These are phyloP conservation scores for Phytophthora boehmeriae DNA, from an alignment of 352 stramenopile genomes.

Conservation along the genomic window DNA sequence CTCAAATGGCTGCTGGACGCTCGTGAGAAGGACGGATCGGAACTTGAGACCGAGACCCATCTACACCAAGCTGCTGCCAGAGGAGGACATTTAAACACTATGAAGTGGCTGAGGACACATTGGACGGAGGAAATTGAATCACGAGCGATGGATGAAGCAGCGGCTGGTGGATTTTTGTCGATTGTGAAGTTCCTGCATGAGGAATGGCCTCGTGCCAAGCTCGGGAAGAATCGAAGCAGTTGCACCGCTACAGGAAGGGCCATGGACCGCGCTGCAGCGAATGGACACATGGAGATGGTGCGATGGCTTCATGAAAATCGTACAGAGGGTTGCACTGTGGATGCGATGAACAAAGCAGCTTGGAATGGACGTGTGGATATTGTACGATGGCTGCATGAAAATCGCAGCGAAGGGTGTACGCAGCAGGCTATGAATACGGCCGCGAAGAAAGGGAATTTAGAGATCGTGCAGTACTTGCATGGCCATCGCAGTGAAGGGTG, in stretches of 20 bases:
- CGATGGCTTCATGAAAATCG: slow-evolving; percentile 38
- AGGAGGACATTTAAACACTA: slow-evolving; percentile 29
- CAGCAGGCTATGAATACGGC: slow-evolving; percentile 42
- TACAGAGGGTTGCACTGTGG: slow-evolving; percentile 28
- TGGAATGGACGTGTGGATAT: slow-evolving; percentile 34
- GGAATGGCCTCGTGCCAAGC: slow-evolving; percentile 12
- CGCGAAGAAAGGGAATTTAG: slow-evolving; percentile 30
- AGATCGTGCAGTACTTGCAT: slow-evolving; percentile 39
- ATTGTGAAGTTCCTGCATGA: slow-evolving; percentile 36
- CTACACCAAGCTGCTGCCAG: slow-evolving; percentile 31
- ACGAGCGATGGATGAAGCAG: slow-evolving; percentile 30
- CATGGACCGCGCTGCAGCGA: slow-evolving; percentile 32
- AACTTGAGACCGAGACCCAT: slow-evolving; percentile 8
- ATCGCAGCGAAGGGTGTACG: slow-evolving; percentile 34
- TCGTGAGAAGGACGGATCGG: not conserved
- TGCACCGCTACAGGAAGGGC: slow-evolving; percentile 22
- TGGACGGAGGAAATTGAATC: slow-evolving; percentile 18
- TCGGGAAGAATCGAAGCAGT: slow-evolving; percentile 22
- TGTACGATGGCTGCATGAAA: slow-evolving; percentile 31
- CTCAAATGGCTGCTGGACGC: slow-evolving; percentile 33
- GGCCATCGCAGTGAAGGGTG: slow-evolving; percentile 33
- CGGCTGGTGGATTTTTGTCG: slow-evolving; percentile 22
- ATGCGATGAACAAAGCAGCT: slow-evolving; percentile 39
- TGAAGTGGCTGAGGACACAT: slow-evolving; percentile 32
- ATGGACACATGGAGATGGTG: slow-evolving; percentile 33